Base-by-base conservation (phyloP, 1,284 basidiomycete genomes). In the Pseudozyma flocculosa region DNA sequence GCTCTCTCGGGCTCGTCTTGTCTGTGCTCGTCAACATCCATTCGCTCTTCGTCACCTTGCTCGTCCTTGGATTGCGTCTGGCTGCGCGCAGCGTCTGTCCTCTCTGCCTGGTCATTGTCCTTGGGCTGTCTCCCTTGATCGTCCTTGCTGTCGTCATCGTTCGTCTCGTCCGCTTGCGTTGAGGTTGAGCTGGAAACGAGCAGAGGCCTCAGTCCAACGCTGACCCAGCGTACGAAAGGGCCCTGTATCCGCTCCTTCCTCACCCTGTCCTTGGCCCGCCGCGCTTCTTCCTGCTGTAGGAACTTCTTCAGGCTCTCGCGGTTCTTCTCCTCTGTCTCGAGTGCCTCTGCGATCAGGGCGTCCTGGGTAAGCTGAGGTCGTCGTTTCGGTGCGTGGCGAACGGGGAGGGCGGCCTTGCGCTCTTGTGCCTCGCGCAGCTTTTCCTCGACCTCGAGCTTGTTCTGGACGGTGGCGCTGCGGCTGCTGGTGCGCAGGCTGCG, bases 291-390 rank as follows among this genome's bases (percentile, higher is more conserved):
- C 2, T 85, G 79, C 49, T 82, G 83, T 24, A 92, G 83, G 69
- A 91, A 92, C 60, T 88, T 83, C 36, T 84, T 82, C 64, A 92
- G 86, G 45, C 88, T 86, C n/a, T 83, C 82, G 21, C 87, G 85
- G 69, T 92, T 92, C 4, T 86, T 85, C 78, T 91, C 89, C 73
- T 92, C 90, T 45, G 86, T 88, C 70, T 90, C 88, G 11, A 92
- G 82, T 0, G 90, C 90, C 15, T 85, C 85, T 1, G 85, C 85
- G 47, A 92, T 88, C 4, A 92, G 82, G 64, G 90, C 87, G 21
- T 84, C 87, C 70, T 92, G 90, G 0, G 88, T 89, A 34, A 84
- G 80, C 37, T 53, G 62, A 18, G 45, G 48, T 22, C 64, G 65
- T 45, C 64, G 63, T 44, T 54, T 65, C 17, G 40, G 45, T 2